These are phyloP conservation scores for Cladosporium velox DNA, from an alignment of 2,329 filamentous ascomycete species.

Conservation along the genomic window DNA sequence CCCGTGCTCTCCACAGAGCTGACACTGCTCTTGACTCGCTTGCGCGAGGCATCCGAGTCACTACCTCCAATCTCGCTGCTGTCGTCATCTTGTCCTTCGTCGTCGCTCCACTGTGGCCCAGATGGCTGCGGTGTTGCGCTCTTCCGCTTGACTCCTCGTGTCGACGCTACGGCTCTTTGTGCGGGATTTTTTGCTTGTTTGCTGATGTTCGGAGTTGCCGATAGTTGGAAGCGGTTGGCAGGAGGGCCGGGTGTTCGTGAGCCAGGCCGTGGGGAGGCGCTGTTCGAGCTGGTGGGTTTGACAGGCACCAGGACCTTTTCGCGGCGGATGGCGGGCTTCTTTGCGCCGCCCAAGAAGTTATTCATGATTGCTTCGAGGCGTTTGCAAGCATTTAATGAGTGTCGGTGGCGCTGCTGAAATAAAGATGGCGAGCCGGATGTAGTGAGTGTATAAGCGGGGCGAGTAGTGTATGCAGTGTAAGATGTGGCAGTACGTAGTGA, in stretches of 20 bases:
- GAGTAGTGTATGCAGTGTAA: conserved; percentile 14
- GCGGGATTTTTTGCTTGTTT: conserved; percentile 16
- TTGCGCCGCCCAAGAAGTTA: conserved; percentile 19
- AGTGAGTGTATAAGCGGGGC: not conserved
- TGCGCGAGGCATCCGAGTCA: conserved; percentile 39
- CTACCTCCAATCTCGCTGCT: conserved; percentile 35
- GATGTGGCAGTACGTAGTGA: not conserved
- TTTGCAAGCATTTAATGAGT: conserved; percentile 9
- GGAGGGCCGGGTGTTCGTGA: conserved; percentile 14
- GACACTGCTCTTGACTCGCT: conserved; percentile 40
- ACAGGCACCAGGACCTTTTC: conserved; percentile 31
- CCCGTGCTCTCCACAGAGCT: conserved; percentile 36
- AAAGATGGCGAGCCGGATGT: not conserved
- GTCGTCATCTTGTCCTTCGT: conserved; percentile 34
- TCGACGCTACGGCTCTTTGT: conserved; percentile 24
- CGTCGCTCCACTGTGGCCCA: conserved; percentile 34
- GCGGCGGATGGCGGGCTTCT: conserved; percentile 31
- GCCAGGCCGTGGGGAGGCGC: conserved; percentile 22
- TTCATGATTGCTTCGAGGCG: conserved; percentile 3
- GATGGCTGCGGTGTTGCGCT: conserved; percentile 37
- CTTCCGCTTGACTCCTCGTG: conserved; percentile 39
- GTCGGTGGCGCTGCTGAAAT: not conserved
- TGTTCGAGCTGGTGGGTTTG: conserved; percentile 20
- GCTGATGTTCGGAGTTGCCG: conserved; percentile 19
- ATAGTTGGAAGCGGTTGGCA: conserved; percentile 31